Conservation (phyloP, 805 yeast species). For the Kockiozyma suomiensis region DNA sequence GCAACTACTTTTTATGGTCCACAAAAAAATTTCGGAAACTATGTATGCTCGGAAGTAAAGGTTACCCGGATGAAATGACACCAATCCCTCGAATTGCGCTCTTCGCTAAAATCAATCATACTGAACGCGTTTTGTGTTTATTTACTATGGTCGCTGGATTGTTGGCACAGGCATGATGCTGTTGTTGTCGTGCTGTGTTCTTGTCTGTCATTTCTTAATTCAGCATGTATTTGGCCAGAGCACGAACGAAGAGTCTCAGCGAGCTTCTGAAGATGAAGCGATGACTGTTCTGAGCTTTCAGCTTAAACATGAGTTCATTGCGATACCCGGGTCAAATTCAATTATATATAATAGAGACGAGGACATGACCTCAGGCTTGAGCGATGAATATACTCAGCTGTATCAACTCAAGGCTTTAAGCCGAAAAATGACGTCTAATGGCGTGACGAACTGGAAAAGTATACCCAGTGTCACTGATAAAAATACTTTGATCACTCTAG, state of each 20-base stretch:
- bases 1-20: too few relatives aligned
- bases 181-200: neutral
- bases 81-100: too few relatives aligned
- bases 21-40: slow-evolving; percentile 26
- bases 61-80: slow-evolving; percentile 14
- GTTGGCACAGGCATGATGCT: neutral
- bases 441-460: neutral
- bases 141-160: too few relatives aligned
- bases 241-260: too few relatives aligned
- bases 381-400: too few relatives aligned
- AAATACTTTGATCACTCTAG: slow-evolving; percentile 72
- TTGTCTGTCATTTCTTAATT: too few relatives aligned
- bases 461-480: slow-evolving; percentile 58
- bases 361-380: neutral
- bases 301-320: neutral
- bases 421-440: neutral
- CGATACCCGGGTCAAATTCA: neutral
- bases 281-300: neutral
- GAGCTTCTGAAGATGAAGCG: neutral
- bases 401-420: neutral
- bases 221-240: too few relatives aligned
- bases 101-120: too few relatives aligned
- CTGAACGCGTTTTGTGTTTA: too few relatives aligned
- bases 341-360: neutral
- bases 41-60: neutral